Base-by-base conservation (phyloP, 2,329 filamentous ascomycete genomes). In the Trichoderma hamatum region DNA sequence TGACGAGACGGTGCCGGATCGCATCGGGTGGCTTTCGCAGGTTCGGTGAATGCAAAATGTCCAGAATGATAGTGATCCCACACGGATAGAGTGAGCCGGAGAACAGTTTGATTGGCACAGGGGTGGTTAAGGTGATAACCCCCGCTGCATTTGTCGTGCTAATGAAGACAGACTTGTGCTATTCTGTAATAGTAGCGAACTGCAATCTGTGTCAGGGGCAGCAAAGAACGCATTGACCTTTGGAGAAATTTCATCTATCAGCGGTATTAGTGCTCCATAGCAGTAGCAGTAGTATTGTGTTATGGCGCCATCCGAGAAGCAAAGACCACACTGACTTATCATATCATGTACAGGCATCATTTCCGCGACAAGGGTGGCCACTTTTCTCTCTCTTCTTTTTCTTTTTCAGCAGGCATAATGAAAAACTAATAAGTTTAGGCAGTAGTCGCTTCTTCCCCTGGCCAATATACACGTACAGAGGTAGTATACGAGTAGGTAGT, bases 51-150 rank as follows among this genome's bases (percentile, higher is more conserved):
- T 26, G 62, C 49, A 9, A 14, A 66, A 9, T 19, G 39, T 13
- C 46, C n/a, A 49, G 21, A 24, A 49, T 5, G 3, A 49, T 49
- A 56, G 46, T 55, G 62, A 54, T 55, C 49, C 51, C 59, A 26
- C 30, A 34, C 28, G 32, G 28, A 24, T 24, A 39, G 39, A 51
- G 52, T 19, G 4, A 36, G 19, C 52, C 32, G 52, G 54, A 67
- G 63, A n/a, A 30, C 21, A 56, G 63, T 67, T 67, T 67, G 63
- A 67, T 67, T 67, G 63, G 63, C 63, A 56, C 63, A 67, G 39
- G 63, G 63, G 63, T 67, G 28, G 54, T 34, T 34, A 28, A 67
- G 63, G 54, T 49, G 36, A 59, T 67, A 28, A 24, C 36, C 63
- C 55, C 54, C 63, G 55, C 63, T 39, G 26, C 52, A 30, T 13